Percentiles rank a stretch among this genome's conserved stretches.
Conservation (phyloP, 2,329 filamentous ascomycete genomes). For the Cryphonectria parasitica region DNA sequence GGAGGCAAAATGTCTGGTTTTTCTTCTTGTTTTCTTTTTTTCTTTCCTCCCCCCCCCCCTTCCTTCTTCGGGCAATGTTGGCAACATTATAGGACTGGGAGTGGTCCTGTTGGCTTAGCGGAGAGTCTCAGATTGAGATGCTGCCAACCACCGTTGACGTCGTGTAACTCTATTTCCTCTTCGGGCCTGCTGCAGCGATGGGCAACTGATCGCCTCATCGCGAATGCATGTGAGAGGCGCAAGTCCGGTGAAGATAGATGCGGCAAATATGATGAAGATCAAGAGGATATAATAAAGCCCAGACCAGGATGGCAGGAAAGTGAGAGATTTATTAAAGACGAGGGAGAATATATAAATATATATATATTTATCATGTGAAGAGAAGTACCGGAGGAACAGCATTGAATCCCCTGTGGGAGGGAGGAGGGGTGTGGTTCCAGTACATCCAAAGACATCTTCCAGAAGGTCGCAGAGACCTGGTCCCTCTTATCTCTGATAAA, state of each 20-base stretch:
- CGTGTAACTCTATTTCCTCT: constrained; percentile 16
- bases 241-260: not conserved
- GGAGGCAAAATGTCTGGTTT: not conserved
- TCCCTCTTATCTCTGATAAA: constrained; percentile 10
- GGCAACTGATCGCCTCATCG: constrained; percentile 12
- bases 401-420: not conserved
- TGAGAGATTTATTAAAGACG: not conserved
- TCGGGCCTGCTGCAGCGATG: constrained; percentile 12
- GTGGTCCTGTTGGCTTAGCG: not conserved
- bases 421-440: not conserved
- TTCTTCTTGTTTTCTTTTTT: no score
- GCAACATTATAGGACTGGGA: not conserved
- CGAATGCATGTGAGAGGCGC: not conserved
- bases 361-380: not conserved
- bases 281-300: not conserved
- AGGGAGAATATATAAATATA: not conserved
- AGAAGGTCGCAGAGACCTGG: not conserved
- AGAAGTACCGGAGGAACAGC: not conserved
- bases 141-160: constrained; percentile 8
- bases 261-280: constrained; percentile 3
- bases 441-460: not conserved
- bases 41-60: no score
- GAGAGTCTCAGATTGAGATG: not conserved
- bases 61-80: not conserved
- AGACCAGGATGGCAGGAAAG: not conserved